phyloP scores from a whole-genome alignment of 2,329 filamentous ascomycete species.

The Mollisiaceae sp. region DNA sequence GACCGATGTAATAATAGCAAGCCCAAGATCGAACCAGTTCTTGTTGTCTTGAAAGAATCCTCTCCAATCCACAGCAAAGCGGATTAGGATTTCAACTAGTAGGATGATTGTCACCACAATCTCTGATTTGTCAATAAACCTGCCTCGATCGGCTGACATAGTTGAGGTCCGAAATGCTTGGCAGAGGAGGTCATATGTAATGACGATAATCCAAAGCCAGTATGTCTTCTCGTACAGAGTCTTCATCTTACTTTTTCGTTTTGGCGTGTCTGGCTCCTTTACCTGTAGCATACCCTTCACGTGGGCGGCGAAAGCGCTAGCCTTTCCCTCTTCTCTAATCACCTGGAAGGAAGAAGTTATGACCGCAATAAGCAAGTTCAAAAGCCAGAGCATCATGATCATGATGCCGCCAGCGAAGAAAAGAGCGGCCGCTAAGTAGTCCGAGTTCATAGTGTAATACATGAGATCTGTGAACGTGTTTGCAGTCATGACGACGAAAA shows the following conservation, averaged over 20 bases:
- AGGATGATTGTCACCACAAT: conserved; percentile 78
- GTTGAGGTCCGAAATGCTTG: conserved; percentile 77
- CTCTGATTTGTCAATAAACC: conserved; percentile 75
- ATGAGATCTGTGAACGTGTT: conserved; percentile 96
- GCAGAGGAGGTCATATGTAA: conserved; percentile 78
- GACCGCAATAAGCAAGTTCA: conserved; percentile 92
- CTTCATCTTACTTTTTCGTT: conserved; percentile 61
- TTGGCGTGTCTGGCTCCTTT: conserved; percentile 42
- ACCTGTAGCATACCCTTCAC: conserved; percentile 51
- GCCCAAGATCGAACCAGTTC: conserved; percentile 80
- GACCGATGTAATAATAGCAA: conserved; percentile 81
- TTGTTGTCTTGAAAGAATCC: conserved; percentile 74
- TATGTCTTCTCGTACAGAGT: conserved; percentile 74
- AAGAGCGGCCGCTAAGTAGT: conserved; percentile 84
- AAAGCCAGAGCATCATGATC: conserved; percentile 94
- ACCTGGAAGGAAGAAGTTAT: conserved; percentile 99
- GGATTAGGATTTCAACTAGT: conserved; percentile 80
- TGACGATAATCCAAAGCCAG: conserved; percentile 80
- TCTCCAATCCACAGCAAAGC: conserved; percentile 80
- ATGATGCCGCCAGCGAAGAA: conserved; percentile 79
- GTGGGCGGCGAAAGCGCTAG: conserved; percentile 87
- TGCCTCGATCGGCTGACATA: conserved; percentile 67
- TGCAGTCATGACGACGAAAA: conserved; percentile 98
- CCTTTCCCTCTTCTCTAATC: conserved; percentile 93
- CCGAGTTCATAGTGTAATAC: conserved; percentile 90